phyloP scores from a whole-genome alignment of 108 stramenopile species.

The Skeletonema potamos region DNA sequence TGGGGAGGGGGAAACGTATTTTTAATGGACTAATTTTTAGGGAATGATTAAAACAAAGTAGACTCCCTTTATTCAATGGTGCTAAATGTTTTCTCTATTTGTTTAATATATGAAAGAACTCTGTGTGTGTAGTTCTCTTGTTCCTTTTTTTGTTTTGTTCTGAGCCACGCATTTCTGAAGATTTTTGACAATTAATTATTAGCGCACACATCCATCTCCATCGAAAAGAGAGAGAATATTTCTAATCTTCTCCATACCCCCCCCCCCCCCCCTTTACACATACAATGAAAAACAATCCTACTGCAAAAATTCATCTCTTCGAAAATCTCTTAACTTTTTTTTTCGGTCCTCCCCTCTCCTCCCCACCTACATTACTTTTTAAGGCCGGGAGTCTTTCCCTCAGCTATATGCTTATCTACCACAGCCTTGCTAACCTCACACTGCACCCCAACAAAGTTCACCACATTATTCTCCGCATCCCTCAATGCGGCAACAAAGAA shows the following conservation, averaged over 20 bases:
- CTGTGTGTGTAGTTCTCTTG: not conserved
- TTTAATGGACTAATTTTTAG: not conserved
- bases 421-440: slow-evolving; percentile 91
- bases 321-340: too few relatives aligned
- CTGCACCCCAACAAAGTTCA: slow-evolving; percentile 97
- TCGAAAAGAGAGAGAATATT: too few relatives aligned
- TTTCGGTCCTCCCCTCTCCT: too few relatives aligned
- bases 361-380: not conserved
- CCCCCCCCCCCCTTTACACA: not conserved
- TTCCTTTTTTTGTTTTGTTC: not conserved
- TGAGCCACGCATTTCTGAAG: not conserved
- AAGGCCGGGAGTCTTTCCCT: slow-evolving; percentile 50
- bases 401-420: slow-evolving; percentile 82
- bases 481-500: slow-evolving; percentile 95
- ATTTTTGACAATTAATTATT: slow-evolving; percentile 4
- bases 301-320: too few relatives aligned
- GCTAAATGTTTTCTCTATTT: not conserved
- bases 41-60: too few relatives aligned
- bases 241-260: too few relatives aligned
- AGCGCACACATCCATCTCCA: not conserved
- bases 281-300: not conserved
- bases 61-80: too few relatives aligned
- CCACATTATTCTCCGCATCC: slow-evolving; percentile 92
- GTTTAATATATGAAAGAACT: not conserved
- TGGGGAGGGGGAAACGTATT: not conserved